Evolutionary conservation across 257 asterid species (phyloP), one percentile per base, ranked within the genome.

Genomic region (Cynanchum wilfordii): DNA sequence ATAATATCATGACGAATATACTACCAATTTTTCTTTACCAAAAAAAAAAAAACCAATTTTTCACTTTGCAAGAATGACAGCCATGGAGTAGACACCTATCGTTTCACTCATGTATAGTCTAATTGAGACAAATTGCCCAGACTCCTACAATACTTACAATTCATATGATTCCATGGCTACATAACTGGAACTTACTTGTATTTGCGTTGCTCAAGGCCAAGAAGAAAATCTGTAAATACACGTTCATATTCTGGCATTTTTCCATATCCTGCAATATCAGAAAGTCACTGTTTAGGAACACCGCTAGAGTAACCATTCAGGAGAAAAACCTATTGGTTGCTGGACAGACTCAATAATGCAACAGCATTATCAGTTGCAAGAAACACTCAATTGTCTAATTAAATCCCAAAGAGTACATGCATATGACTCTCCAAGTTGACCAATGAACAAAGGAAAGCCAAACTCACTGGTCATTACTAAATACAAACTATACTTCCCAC

Each of bases 211-310:
- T 66, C 80, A 11, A 71, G 65, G 51, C 77, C 24, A 16, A 77
- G 77, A 45, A 92, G 92, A 74, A 92, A 92, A 84, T 90, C 96
- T 16, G 96, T 92, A 75, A 89, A 86, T 74, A 86, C 83, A 66
- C 88, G 89, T 79, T 92, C 97, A 27, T 92, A 88, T 49, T 82
- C 96, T 5, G 96, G 96, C 92, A 89, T 85, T 77, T 92, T 92
- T 64, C 96, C 96, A 57, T 86, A 92, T 50, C 97, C 97, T 92
- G 96, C 74, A 78, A 58, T 64, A 12, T 40, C 30, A 45, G 12
- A 16, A 40, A 40, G n/a, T 11, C 20, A 36, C 70, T 20, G 16
- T 33, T 65, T 17, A 65, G 69, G 51, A 20, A 65, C 4, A 5
- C 8, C 22, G 24, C 1, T 1, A 7, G 7, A 51, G 56, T 4